Percentiles rank a stretch among this genome's conserved stretches.
phyloP scores from a whole-genome alignment of 1,284 basidiomycete genomes.

The Ceratobasidium theobromae region DNA sequence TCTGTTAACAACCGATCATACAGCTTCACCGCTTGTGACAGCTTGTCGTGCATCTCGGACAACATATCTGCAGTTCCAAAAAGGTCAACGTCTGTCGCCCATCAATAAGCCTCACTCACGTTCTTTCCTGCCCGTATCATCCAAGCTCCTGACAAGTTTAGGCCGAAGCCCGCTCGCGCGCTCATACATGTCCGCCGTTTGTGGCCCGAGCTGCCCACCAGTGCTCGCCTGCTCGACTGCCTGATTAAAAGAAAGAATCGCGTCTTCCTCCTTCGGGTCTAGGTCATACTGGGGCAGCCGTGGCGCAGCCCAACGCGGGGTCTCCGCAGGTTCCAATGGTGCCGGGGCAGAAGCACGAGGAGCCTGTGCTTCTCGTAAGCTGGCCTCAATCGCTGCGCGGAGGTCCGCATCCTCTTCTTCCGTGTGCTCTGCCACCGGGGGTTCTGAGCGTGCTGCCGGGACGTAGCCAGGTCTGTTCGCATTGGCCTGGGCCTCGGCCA shows the following conservation, averaged over 20 bases:
- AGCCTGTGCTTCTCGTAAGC: constrained; percentile 79
- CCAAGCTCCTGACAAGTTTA: constrained; percentile 80
- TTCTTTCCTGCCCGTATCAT: constrained; percentile 86
- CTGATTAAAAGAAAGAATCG: constrained; percentile 85
- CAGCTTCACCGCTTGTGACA: constrained; percentile 86
- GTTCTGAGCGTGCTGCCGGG: constrained; percentile 67
- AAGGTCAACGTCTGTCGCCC: not conserved
- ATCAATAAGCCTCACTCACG: constrained; percentile 52
- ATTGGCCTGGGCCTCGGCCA: constrained; percentile 58
- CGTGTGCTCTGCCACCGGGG: constrained; percentile 58
- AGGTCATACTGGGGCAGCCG: constrained; percentile 74
- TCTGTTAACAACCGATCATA: constrained; percentile 87
- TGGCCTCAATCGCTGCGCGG: constrained; percentile 93
- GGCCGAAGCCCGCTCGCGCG: constrained; percentile 80
- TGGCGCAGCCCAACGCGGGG: constrained; percentile 44
- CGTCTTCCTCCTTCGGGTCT: constrained; percentile 75
- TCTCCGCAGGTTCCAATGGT: constrained; percentile 54
- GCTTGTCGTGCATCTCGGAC: constrained; percentile 89
- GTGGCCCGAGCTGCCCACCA: constrained; percentile 51
- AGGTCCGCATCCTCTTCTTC: constrained; percentile 94
- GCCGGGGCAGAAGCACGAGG: constrained; percentile 67
- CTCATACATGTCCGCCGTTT: constrained; percentile 70
- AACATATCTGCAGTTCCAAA: constrained; percentile 69
- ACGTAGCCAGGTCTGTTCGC: constrained; percentile 58
- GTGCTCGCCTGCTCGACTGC: constrained; percentile 80